These are phyloP conservation scores for Diatrype stigma DNA, from an alignment of 2,329 filamentous ascomycete species.

Conservation along the genomic window DNA sequence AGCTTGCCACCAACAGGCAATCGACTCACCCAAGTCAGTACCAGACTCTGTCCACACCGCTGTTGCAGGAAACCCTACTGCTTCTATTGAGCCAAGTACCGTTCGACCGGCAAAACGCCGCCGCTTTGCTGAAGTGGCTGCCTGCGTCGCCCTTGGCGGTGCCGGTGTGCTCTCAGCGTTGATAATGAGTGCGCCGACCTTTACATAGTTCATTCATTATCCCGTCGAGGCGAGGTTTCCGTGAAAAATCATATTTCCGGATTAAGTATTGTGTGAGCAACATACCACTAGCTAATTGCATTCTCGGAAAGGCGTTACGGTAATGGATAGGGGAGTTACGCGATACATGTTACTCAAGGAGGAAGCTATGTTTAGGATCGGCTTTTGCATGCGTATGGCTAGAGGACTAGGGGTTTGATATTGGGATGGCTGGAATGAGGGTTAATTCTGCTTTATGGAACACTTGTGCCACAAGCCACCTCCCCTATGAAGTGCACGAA, in stretches of 20 bases:
- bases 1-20: neutral
- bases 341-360: neutral
- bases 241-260: no score
- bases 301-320: neutral
- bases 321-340: neutral
- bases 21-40: neutral
- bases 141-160: conserved; percentile 25
- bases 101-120: conserved; percentile 24
- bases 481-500: neutral
- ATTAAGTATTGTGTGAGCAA: no score
- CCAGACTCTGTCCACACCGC: neutral
- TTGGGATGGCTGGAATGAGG: neutral
- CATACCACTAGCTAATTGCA: no score
- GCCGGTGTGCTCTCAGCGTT: conserved; percentile 18
- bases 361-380: neutral
- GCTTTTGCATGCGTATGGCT: neutral
- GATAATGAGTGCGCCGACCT: conserved; percentile 1
- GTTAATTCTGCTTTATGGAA: neutral
- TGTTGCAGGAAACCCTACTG: neutral
- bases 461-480: neutral
- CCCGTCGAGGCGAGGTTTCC: no score
- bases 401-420: neutral
- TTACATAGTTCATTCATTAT: neutral
- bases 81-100: conserved; percentile 2
- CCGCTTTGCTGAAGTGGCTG: conserved; percentile 26